phyloP scores from a whole-genome alignment of 2,329 filamentous ascomycete genomes.

The Aureobasidium musti region DNA sequence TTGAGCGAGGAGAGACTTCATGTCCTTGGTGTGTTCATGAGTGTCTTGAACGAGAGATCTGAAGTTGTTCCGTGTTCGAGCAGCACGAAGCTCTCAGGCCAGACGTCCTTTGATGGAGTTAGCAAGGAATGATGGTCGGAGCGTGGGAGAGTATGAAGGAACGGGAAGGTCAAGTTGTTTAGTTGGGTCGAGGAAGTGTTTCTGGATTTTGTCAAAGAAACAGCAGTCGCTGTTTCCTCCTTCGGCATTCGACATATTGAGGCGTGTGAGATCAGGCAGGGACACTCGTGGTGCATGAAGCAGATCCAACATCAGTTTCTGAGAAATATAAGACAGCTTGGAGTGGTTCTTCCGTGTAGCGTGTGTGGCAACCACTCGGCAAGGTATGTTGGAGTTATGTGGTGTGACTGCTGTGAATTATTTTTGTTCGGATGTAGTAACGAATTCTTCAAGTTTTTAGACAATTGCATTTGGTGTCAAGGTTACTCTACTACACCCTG shows the following conservation, averaged over 20 bases:
- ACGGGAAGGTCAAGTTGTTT: no score
- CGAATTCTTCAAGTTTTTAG: background rate
- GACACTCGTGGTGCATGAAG: no score
- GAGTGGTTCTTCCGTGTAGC: no score
- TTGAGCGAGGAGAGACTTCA: background rate
- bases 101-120: background rate
- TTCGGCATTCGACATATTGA: background rate
- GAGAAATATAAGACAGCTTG: no score
- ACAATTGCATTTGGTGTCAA: conserved; percentile 21
- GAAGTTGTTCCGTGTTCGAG: background rate
- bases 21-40: background rate
- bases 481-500: conserved; percentile 22
- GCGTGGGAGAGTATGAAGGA: background rate
- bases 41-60: background rate
- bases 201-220: background rate
- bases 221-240: conserved; percentile 1
- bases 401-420: background rate
- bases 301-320: no score
- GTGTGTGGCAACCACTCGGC: background rate
- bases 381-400: background rate
- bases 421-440: background rate
- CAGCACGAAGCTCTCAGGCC: background rate
- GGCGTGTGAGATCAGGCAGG: no score
- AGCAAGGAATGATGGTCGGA: background rate
- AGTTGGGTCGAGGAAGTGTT: background rate